Base-by-base conservation (phyloP, 2,329 filamentous ascomycete species). In the Berkeleyomyces basicola region DNA sequence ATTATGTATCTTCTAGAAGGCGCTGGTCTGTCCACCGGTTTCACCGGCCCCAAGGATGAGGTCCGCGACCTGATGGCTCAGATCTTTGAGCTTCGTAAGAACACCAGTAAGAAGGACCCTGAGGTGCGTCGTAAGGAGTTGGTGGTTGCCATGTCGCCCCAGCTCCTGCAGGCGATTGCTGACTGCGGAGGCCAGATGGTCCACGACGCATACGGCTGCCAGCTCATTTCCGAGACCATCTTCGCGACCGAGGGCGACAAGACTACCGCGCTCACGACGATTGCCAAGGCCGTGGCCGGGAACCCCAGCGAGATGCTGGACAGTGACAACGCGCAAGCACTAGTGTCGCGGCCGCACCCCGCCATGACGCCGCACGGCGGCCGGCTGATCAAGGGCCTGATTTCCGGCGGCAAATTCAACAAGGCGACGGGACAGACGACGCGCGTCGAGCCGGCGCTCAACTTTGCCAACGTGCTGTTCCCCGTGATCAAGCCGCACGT, bases 91-190 rank as follows among this genome's bases (percentile, higher is more conserved):
- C 86, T 95, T 66, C 85, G 93, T 61, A 82, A 85, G 68, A 84
- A 81, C 11, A 97, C 91, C 1, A 95, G 89, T 67, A 99, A 97
- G 76, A 99, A 99, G 74, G 90, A 96, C 63, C 79, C 89, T 0
- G 84, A 86, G 61, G 74, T 81, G 31, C 83, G 93, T 64, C 83
- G 87, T 64, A 79, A 82, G 68, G 93, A 96, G 72, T 77, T 99
- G 49, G 77, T 89, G 31, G 82, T 84, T 64, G 80, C 84, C 9
- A 76, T 95, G 37, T 90, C 90, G 1, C 84, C 88, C 1, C 81
- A 84, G 39, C 77, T 97, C 2, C 78, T 99, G 39, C 80, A 84
- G 51, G 82, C 88, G 46, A 86, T 97, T 64, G 79, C 82, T 1
- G 77, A 82, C 1, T 81, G 85, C 33, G 82, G 90, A 1, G 75